A percentile compares a stretch with the other conserved stretches of the same genome.
These are phyloP conservation scores for Syzygium aqueum DNA, from an alignment of 345 rosid species.

Conservation along the genomic window DNA sequence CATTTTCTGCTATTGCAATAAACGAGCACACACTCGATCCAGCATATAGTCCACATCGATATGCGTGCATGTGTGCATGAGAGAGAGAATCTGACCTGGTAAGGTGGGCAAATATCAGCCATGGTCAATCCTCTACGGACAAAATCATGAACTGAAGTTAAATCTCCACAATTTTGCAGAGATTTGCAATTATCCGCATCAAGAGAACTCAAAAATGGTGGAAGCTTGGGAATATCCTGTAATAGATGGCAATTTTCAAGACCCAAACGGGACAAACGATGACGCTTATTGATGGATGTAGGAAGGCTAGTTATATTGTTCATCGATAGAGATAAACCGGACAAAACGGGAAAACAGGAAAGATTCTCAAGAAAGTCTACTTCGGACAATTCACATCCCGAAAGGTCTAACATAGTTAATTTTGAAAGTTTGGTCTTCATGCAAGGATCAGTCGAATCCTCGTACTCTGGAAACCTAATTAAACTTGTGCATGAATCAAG, in stretches of 20 bases:
- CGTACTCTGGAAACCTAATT: background rate
- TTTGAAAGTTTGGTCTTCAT: background rate
- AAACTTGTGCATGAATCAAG: background rate
- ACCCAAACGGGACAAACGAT: background rate
- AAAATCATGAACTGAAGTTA: background rate
- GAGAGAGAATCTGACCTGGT: background rate
- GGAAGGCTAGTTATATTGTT: background rate
- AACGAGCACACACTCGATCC: accelerated
- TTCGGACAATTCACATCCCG: accelerated
- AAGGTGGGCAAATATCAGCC: accelerated
- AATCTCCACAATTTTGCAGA: background rate
- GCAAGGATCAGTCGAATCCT: background rate
- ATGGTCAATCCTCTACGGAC: background rate
- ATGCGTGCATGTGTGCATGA: background rate
- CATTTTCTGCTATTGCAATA: background rate
- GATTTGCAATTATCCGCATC: background rate
- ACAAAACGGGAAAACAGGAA: background rate
- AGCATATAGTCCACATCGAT: background rate
- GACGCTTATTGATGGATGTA: background rate
- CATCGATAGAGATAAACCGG: accelerated
- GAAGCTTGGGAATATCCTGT: background rate
- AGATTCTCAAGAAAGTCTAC: background rate
- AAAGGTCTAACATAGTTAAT: accelerated
- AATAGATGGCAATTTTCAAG: background rate
- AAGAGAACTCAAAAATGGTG: background rate